Conservation (phyloP, 352 stramenopile species). For the Globisporangium cylindrosporum region DNA sequence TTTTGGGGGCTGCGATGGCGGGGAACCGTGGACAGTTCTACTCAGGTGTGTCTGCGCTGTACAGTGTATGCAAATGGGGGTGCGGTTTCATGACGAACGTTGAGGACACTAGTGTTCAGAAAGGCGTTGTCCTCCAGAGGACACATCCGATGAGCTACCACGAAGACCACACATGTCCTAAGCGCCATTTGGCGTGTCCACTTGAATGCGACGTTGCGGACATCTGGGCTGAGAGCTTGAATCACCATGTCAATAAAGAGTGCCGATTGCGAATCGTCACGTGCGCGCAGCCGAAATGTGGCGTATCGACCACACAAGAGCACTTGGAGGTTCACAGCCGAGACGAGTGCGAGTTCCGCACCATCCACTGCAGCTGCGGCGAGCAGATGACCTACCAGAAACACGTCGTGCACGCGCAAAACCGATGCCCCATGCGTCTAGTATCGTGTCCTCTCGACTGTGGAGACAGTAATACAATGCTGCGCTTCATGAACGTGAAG, state of each 20-base stretch:
- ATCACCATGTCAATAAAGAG: constrained; percentile 27
- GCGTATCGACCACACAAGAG: constrained; percentile 17
- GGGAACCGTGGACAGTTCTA: constrained; percentile 38
- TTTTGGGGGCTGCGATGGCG: constrained; percentile 47
- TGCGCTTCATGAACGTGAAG: constrained; percentile 45
- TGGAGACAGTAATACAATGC: neutral
- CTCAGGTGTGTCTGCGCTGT: constrained; percentile 34
- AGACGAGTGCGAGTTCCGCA: constrained; percentile 44
- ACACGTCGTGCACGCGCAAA: constrained; percentile 38
- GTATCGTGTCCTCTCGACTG: constrained; percentile 57
- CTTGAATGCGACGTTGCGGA: constrained; percentile 20
- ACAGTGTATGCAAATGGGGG: constrained; percentile 61
- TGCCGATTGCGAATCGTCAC: constrained; percentile 39
- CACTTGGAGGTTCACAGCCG: constrained; percentile 28
- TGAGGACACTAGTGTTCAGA: constrained; percentile 26
- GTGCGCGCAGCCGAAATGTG: constrained; percentile 57
- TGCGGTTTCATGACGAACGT: constrained; percentile 50
- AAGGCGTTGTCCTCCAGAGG: constrained; percentile 25
- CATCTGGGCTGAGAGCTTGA: constrained; percentile 53
- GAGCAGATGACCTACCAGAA: constrained; percentile 58
- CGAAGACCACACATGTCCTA: constrained; percentile 41
- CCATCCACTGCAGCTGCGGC: constrained; percentile 48
- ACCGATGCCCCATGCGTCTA: constrained; percentile 41
- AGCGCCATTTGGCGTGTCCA: constrained; percentile 50
- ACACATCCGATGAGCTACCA: constrained; percentile 43